Base-by-base conservation (phyloP, 345 rosid species). In the Citrus glauca region DNA sequence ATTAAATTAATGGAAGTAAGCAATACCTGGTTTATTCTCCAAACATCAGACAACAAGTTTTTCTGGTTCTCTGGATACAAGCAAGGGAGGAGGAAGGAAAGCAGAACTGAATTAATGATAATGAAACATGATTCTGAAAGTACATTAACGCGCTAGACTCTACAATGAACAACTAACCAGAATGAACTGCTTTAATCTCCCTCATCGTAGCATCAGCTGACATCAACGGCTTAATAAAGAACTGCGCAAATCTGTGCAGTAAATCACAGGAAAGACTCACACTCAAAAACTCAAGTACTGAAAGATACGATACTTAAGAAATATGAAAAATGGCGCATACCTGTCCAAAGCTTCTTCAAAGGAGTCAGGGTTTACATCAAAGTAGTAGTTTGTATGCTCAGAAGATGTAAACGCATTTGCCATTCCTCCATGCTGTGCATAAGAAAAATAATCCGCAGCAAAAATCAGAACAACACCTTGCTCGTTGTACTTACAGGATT, bases 301-400 rank as follows among this genome's bases (percentile, higher is more conserved):
- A 81, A 10, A 73, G 66, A 74, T 32, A 4, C 0, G 33, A 32
- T 4, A 32, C 33, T 32, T 32, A 32, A 32, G 33, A 32, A 32
- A 32, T 4, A 53, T 6, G 35, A 7, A 32, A 72, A 61, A 37
- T 14, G 72, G 35, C 74, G 69, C 64, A 50, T 74, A 95, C 99
- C 96, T 87, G 81, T 95, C 99, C 89, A 93, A 69, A 77, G 99
- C 98, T 82, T 95, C 99, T 80, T 82, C 91, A 79, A 95, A 95
- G 81, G 83, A 83, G 75, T 92, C 98, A 61, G 81, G 78, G 82
- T 88, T 95, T 28, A 95, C 86, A 77, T 92, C 95, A 30, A 95
- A 95, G 84, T 82, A 77, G 79, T 86, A 95, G 80, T 95, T 90
- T 62, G 99, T 92, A 64, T 81, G 77, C 84, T 93, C 98, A 22